Percentiles rank a stretch among this genome's conserved stretches.
phyloP scores from a whole-genome alignment of 306 rosid species.

The Myrica gale region DNA sequence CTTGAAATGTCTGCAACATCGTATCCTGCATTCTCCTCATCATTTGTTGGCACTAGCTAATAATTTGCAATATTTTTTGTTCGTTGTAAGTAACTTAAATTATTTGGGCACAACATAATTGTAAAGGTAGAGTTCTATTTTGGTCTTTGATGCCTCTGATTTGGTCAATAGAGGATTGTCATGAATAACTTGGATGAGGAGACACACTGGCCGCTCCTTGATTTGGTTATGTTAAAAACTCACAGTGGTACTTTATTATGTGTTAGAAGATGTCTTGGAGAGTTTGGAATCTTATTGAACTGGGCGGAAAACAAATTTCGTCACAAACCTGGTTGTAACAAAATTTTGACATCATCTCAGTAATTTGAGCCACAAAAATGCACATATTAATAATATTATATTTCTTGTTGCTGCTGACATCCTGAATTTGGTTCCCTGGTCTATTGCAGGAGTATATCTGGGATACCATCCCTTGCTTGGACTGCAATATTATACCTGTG shows the following conservation, averaged over 20 bases:
- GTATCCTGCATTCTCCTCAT: not conserved
- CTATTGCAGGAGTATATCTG: slow-evolving; percentile 65
- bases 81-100: too few relatives aligned
- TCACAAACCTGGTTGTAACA: not conserved
- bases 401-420: slow-evolving; percentile 24
- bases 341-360: not conserved
- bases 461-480: slow-evolving; percentile 84
- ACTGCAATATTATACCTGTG: slow-evolving; percentile 83
- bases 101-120: too few relatives aligned
- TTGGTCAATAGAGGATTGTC: not conserved
- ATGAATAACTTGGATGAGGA: not conserved
- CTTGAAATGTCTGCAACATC: not conserved
- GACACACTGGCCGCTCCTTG: not conserved
- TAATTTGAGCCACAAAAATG: not conserved
- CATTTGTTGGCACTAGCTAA: too few relatives aligned
- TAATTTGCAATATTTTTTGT: not conserved
- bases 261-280: not conserved
- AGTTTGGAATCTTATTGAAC: not conserved
- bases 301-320: not conserved
- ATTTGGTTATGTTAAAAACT: not conserved
- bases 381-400: not conserved
- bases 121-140: not conserved
- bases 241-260: not conserved
- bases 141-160: not conserved
- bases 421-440: slow-evolving; percentile 22